A percentile compares a stretch with the other conserved stretches of the same genome.
phyloP scores from a whole-genome alignment of 768 basidiomycete genomes.

The Myochromella boudieri region DNA sequence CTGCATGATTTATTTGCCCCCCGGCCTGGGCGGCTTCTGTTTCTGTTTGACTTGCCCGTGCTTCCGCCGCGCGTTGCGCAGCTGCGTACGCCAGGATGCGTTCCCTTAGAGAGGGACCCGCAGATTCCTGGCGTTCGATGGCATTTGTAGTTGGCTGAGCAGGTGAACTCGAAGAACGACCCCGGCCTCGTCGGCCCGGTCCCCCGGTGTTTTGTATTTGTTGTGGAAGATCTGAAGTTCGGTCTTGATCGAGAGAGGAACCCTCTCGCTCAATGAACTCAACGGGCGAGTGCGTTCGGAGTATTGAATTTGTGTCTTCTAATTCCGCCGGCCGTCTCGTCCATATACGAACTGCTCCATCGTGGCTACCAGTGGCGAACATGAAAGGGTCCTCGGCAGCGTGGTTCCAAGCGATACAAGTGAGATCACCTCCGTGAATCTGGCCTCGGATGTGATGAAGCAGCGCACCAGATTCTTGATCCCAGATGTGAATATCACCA shows the following conservation, averaged over 20 bases:
- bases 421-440: conserved; percentile 65
- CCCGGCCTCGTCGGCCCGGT: too few species aligned
- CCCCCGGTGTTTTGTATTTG: background rate
- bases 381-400: conserved; percentile 63
- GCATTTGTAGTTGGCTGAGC: too few species aligned
- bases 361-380: conserved; percentile 78
- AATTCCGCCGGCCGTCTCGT: conserved; percentile 39
- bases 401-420: conserved; percentile 81
- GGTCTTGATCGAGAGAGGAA: conserved; percentile 10
- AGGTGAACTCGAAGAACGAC: too few species aligned
- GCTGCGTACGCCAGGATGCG: conserved; percentile 16
- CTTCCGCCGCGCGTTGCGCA: conserved; percentile 14
- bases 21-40: background rate
- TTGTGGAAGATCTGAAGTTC: background rate
- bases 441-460: conserved; percentile 71
- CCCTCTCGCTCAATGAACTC: conserved; percentile 16
- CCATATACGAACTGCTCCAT: conserved; percentile 76
- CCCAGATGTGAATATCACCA: conserved; percentile 87
- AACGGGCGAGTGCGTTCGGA: conserved; percentile 20
- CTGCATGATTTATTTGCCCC: too few species aligned
- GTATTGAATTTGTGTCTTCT: conserved; percentile 6
- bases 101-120: conserved; percentile 10
- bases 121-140: conserved; percentile 1
- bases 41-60: background rate
- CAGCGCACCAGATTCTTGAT: conserved; percentile 72